Evolutionary conservation across 1,284 basidiomycete species (phyloP), one percentile per base, ranked within the genome.

Genomic region (Pseudomicrostroma phylloplanum): DNA sequence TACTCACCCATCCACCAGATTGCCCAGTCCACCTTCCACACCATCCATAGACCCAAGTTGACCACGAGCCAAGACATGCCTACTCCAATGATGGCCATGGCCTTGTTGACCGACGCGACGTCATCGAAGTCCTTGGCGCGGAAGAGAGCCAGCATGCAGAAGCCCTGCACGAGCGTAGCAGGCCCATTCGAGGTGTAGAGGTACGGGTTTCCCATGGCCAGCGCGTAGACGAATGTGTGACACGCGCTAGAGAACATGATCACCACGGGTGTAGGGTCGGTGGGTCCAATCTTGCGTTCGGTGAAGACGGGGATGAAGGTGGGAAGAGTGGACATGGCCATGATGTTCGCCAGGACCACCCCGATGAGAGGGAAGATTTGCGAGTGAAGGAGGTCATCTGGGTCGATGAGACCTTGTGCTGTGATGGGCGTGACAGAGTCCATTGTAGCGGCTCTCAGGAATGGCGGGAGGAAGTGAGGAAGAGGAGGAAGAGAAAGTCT

Each of bases 1-100:
- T 21, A 54, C 51, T 17, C 51, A 54, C 51, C 51, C 13, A 54
- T 23, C 51, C n/a, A 26, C 51, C 26, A 15, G 51, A 23, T 23
- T 8, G 51, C n/a, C 51, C 51, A 17, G 26, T 19, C 17, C 17
- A 54, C 15, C 17, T 54, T 19, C 51, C n/a, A 21, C 19, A 54
- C 26, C 17, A 15, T 13, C 51, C 26, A 15, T 8, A 54, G 21
- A 7, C 51, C 51, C 51, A 54, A 25, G 21, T 54, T 54, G 21
- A 54, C 13, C 13, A 54, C 13, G 21, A 54, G 21, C n/a, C 19
- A 23, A 15, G 51, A 19, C 2, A 54, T 17, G 21, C 51, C 26
- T 3, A 19, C 51, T 17, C 19, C 21, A 21, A 48, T 21, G 43
- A 48, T 48, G 12, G 17, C 21, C 43, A 48, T n/a, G 6, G 43